Evolutionary conservation across 139 green algal genomes (phyloP).

Genomic region (Closterium sp.): DNA sequence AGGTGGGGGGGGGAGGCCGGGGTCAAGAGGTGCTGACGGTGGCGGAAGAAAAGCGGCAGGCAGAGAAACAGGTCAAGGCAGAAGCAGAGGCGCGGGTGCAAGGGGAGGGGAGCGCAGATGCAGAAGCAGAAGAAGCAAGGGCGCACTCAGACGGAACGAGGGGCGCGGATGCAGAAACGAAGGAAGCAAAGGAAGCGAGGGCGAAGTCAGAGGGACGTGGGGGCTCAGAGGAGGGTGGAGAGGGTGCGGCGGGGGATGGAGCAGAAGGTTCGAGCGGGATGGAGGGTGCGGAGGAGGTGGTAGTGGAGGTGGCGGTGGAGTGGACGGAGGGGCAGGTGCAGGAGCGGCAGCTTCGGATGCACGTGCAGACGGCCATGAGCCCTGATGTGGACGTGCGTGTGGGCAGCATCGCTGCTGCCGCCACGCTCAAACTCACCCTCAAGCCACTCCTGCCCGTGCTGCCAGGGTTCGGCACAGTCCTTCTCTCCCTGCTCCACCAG

Average conservation of each 20-base stretch:
- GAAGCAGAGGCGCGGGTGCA: background rate
- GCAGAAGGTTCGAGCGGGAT: no score
- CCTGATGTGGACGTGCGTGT: background rate
- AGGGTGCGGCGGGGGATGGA: no score
- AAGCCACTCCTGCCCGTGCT: constrained; percentile 18
- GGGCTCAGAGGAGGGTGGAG: no score
- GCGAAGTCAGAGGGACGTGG: no score
- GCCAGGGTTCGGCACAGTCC: constrained; percentile 22
- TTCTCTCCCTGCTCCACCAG: constrained; percentile 13
- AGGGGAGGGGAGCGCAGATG: no score
- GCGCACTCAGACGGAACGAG: no score
- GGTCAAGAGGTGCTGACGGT: no score
- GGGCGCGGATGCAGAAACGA: no score
- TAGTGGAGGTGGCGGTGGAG: background rate
- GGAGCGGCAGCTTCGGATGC: background rate
- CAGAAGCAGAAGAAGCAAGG: no score
- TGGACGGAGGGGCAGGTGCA: background rate
- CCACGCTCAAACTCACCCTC: background rate
- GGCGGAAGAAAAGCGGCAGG: background rate
- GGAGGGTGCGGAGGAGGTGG: background rate
- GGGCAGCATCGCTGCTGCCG: background rate
- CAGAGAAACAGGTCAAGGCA: background rate
- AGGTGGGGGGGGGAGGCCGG: background rate
- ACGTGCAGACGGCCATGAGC: background rate
- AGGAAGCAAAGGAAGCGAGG: no score